Evolutionary conservation across 2,329 filamentous ascomycete genomes (phyloP), one percentile per base, ranked within the genome.

Genomic region (Aquanectria penicillioides): DNA sequence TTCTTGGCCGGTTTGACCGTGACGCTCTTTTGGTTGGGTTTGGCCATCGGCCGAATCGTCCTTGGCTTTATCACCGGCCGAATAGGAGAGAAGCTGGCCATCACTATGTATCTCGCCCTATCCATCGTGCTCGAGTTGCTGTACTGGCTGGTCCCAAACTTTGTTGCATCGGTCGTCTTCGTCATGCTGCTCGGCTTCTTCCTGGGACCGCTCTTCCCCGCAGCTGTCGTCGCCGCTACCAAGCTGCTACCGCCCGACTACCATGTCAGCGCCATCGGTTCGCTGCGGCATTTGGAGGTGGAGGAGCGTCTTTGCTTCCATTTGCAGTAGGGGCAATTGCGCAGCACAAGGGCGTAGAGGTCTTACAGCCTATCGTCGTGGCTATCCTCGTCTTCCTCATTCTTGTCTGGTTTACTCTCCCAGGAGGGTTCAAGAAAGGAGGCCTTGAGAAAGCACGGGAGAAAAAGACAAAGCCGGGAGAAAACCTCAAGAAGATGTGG

Each of bases 1-100:
- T 94, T 95, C 69, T 82, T 87, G 2, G 88, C 89, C 28, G 92
- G 92, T 3, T 86, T 95, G 77, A 87, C 86, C 0, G 89, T 88
- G 0, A 94, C 91, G 0, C 89, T 91, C 0, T 96, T 94, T 77
- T 97, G 93, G 93, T 83, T 92, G 37, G 93, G 92, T 0, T 82
- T 96, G 62, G 94, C 92, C 0, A 74, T 92, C 0, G 92, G 93
- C 0, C 81, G 93, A 2, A 78, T 95, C 3, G 73, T 88, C 0
- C 75, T 96, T 13, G 91, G 91, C 0, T 95, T 96, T 66, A 79
- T 94, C 4, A 96, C 92, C 1, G 88, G 89, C 2, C 79, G 83
- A 3, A 78, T 92, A 15, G 92, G 92, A 0, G 92, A 94, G 77
- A 92, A 89, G 71, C 71, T 84, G 13, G 84, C 87, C 33, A 83